Base-by-base conservation (phyloP, 169 alveolate genomes). In the Perkinsus olseni region DNA sequence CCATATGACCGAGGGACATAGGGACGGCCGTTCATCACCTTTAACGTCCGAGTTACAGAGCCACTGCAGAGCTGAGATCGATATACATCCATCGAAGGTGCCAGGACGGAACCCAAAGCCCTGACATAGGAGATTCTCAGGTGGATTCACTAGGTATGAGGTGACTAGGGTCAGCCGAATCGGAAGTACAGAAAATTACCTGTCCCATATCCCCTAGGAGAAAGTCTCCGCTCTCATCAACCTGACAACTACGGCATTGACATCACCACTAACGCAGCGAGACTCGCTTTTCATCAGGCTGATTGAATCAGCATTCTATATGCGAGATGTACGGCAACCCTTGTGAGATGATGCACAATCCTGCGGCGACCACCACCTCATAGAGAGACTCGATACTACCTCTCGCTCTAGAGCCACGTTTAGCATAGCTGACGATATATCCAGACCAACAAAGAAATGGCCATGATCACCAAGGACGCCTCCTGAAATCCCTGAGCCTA, bases 1-100 rank as follows among this genome's bases (percentile, higher is more conserved):
- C 82, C 82, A 62, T 21, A 13, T 0, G 31, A 24, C 82, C 17
- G 0, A 4, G 1, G 10, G 37, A 62, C 1, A 24, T 1, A 45
- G 62, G 24, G 6, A 17, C 17, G 62, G 17, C 34, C 37, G 17
- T 8, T 62, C 92, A 38, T 96, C 95, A 93, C 95, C 96, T 28
- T 62, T 62, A 24, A 62, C 82, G 94, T 97, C 98, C 38, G 98
- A 99, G 74, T 97, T 97, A 74, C 99, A 98, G 34, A 98, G 95
- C 99, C 99, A 98, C 95, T 98, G 98, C 1, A 98, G 92, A 28
- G 98, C 99, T 31, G 99, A 98, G 11, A 98, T 97, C 91, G 98
- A 95, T 45, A 98, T 96, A 13, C 99, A 99, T 45, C 98, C 98
- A 95, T 98, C 99, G 94, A 98, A 97, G 28, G 96, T 95, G 38